These are phyloP conservation scores for Adansonia madagascariensis DNA, from an alignment of 441 rosid species.

Conservation along the genomic window DNA sequence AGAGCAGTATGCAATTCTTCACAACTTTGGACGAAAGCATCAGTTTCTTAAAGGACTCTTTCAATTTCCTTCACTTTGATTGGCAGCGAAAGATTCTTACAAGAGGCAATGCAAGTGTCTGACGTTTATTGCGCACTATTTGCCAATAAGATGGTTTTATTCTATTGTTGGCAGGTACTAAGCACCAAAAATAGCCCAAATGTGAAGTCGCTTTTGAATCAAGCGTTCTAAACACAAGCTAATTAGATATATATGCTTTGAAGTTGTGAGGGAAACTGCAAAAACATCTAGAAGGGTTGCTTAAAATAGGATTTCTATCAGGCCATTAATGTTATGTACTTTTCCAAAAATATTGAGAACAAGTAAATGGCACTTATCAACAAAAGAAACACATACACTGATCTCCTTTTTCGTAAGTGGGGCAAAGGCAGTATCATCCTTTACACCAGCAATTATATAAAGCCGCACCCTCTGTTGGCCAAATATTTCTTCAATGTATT, in stretches of 20 bases:
- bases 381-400: conserved; percentile 63
- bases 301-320: background rate
- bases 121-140: background rate
- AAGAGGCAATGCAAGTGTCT: background rate
- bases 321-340: background rate
- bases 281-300: conserved; percentile 1
- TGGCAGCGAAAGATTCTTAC: background rate
- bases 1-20: background rate
- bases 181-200: background rate
- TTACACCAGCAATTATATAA: conserved; percentile 84
- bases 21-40: background rate
- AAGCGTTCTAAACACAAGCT: background rate
- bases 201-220: background rate
- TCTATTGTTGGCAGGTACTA: background rate
- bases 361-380: conserved; percentile 7
- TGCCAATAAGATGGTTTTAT: background rate
- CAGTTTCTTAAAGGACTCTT: background rate
- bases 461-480: conserved; percentile 97
- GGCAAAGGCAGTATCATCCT: conserved; percentile 83
- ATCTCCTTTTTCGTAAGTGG: conserved; percentile 97
- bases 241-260: background rate
- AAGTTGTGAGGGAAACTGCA: background rate
- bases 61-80: background rate
- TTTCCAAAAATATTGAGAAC: conserved; percentile 2
- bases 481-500: conserved; percentile 78